These are phyloP conservation scores for Teunomyces funiuensis DNA, from an alignment of 805 yeast genomes.

Conservation along the genomic window DNA sequence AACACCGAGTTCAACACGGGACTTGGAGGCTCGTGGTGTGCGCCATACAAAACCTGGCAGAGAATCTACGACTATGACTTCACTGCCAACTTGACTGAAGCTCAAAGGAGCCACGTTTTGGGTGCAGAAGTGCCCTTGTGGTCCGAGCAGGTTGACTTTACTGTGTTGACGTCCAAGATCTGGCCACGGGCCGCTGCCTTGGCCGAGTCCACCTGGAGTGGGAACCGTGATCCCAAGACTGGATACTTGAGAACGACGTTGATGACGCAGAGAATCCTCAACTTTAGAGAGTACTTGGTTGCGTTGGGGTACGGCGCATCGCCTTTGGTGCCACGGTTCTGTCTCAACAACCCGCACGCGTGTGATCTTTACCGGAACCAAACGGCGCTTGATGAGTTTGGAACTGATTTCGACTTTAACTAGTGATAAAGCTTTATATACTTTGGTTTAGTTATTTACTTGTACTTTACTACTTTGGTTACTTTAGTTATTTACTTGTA, in stretches of 20 bases:
- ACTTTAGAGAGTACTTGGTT: slow-evolving; percentile 40
- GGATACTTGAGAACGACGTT: slow-evolving; percentile 28
- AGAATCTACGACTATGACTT: slow-evolving; percentile 38
- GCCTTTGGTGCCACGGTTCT: slow-evolving; percentile 38
- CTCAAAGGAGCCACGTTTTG: slow-evolving; percentile 27
- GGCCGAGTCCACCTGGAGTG: slow-evolving; percentile 43
- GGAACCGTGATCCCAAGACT: slow-evolving; percentile 28
- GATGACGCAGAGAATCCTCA: slow-evolving; percentile 35
- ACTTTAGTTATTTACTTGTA: not conserved
- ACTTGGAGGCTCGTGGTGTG: slow-evolving; percentile 41
- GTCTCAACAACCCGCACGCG: slow-evolving; percentile 36
- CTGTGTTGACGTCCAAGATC: slow-evolving; percentile 27
- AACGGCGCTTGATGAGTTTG: slow-evolving; percentile 3
- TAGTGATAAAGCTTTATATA: not conserved
- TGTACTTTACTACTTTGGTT: not conserved
- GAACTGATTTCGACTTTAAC: not conserved
- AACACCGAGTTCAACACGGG: slow-evolving; percentile 28
- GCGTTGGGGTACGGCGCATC: slow-evolving; percentile 32
- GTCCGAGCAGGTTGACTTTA: slow-evolving; percentile 38
- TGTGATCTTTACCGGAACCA: slow-evolving; percentile 28
- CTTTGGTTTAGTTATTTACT: not conserved
- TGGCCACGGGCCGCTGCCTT: slow-evolving; percentile 46
- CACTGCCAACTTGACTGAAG: slow-evolving; percentile 27
- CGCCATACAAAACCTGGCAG: slow-evolving; percentile 46
- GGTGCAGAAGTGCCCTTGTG: slow-evolving; percentile 43